Percentiles rank a stretch among this genome's conserved stretches.
These are phyloP conservation scores for Termitomyces sp. DNA, from an alignment of 768 basidiomycete genomes.

Conservation along the genomic window DNA sequence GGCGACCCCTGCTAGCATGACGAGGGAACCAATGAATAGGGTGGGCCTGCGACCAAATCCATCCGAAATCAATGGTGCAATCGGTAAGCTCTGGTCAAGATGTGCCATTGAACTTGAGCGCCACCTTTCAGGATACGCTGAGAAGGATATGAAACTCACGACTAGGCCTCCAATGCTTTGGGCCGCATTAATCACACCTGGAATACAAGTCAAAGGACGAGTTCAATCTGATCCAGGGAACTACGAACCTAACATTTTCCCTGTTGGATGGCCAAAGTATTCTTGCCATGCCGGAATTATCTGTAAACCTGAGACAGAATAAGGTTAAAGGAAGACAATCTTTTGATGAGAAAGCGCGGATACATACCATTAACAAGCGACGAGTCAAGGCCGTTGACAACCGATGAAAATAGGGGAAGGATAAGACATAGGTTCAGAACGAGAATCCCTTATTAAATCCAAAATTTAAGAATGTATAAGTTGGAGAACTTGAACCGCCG, in stretches of 20 bases:
- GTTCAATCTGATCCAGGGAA: not conserved
- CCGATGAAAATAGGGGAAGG: conserved; percentile 62
- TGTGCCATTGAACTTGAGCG: not conserved
- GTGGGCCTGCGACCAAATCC: conserved; percentile 56
- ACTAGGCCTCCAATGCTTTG: conserved; percentile 56
- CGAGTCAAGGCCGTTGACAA: conserved; percentile 66
- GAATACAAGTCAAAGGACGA: not conserved
- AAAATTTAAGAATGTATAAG: no score
- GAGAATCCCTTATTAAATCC: conserved; percentile 43
- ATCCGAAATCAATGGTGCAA: conserved; percentile 62
- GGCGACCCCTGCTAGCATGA: conserved; percentile 65
- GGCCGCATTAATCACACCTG: conserved; percentile 64
- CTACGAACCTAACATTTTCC: conserved; percentile 43
- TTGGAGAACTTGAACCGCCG: no score
- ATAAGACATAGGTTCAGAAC: conserved; percentile 55
- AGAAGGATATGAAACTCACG: conserved; percentile 27
- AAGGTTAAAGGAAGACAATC: conserved; percentile 17
- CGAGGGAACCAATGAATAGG: conserved; percentile 54
- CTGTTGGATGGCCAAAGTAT: conserved; percentile 51
- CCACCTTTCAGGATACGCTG: not conserved
- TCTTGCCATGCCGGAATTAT: conserved; percentile 62
- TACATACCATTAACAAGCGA: conserved; percentile 54
- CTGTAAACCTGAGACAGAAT: conserved; percentile 48
- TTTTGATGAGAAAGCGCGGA: not conserved
- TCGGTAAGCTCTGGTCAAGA: conserved; percentile 48